Conservation (phyloP, 306 rosid species). For the Fagus crenata region DNA sequence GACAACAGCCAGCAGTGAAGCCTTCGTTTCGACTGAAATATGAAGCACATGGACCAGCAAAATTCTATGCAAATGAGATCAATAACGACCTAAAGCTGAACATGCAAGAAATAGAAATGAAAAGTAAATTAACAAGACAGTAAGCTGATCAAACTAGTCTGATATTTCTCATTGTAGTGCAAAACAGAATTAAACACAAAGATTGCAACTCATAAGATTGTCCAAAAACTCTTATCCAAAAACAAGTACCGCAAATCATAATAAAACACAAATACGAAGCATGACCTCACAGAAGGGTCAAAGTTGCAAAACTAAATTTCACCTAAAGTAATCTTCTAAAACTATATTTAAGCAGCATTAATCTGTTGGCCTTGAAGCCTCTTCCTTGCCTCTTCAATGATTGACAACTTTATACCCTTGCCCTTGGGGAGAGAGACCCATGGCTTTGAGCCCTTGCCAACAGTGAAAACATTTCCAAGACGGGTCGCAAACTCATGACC, state of each 20-base stretch:
- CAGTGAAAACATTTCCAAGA: slow-evolving; percentile 67
- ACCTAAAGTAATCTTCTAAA: slow-evolving; percentile 24
- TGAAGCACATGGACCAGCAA: neutral
- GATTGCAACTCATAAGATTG: neutral
- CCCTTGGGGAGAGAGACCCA: slow-evolving; percentile 77
- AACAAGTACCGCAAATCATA: slow-evolving; percentile 1
- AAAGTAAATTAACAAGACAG: neutral
- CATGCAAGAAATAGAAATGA: neutral
- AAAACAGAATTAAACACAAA: neutral
- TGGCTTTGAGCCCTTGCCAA: slow-evolving; percentile 75
- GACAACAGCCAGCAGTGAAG: neutral
- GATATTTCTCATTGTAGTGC: neutral
- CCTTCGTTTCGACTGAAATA: no score
- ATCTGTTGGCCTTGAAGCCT: slow-evolving; percentile 57
- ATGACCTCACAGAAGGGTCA: neutral
- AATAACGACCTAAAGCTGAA: neutral
- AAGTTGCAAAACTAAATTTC: slow-evolving; percentile 17
- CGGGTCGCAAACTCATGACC: slow-evolving; percentile 80
- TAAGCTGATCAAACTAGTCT: neutral
- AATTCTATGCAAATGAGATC: neutral
- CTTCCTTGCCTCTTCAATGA: slow-evolving; percentile 76
- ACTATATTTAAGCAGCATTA: slow-evolving; percentile 33
- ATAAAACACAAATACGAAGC: neutral
- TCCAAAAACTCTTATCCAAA: slow-evolving; percentile 18
- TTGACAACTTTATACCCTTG: slow-evolving; percentile 75